Conservation (phyloP, 768 basidiomycete genomes). For the Collybia sordida region DNA sequence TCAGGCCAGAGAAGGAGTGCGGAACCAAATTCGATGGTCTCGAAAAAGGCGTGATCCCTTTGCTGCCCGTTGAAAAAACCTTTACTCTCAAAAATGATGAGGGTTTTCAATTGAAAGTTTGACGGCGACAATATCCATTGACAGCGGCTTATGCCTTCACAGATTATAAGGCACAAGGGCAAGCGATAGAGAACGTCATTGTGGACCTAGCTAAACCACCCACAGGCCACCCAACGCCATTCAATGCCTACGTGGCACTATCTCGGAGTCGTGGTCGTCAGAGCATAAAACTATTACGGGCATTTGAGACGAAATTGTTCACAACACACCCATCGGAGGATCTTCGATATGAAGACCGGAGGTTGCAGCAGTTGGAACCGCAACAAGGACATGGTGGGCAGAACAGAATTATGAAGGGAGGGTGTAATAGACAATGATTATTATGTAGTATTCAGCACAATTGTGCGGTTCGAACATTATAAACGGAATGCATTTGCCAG, state of each 20-base stretch:
- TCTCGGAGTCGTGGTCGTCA: slow-evolving; percentile 30
- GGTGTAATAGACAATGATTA: no score
- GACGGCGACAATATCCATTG: slow-evolving; percentile 23
- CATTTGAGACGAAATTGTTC: no score
- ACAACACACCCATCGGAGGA: no score
- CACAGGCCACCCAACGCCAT: slow-evolving; percentile 38
- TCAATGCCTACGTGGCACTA: no score
- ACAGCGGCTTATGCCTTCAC: slow-evolving; percentile 41
- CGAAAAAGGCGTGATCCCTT: slow-evolving; percentile 27
- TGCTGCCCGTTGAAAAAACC: slow-evolving; percentile 18
- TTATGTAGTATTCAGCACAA: no score
- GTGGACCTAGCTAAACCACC: slow-evolving; percentile 38
- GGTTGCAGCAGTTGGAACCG: no score
- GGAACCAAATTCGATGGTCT: slow-evolving; percentile 24
- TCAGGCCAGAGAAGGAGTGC: slow-evolving; percentile 27
- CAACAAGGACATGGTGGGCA: no score
- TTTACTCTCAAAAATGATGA: slow-evolving; percentile 17
- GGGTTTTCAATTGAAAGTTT: background rate
- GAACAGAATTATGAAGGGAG: no score
- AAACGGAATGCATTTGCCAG: no score
- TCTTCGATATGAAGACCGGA: no score
- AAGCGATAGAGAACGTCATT: slow-evolving; percentile 34
- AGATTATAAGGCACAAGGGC: slow-evolving; percentile 41
- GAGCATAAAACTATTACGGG: background rate
- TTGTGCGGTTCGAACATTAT: no score